These are phyloP conservation scores for Phytophthora syringae DNA, from an alignment of 352 stramenopile genomes.

Conservation along the genomic window DNA sequence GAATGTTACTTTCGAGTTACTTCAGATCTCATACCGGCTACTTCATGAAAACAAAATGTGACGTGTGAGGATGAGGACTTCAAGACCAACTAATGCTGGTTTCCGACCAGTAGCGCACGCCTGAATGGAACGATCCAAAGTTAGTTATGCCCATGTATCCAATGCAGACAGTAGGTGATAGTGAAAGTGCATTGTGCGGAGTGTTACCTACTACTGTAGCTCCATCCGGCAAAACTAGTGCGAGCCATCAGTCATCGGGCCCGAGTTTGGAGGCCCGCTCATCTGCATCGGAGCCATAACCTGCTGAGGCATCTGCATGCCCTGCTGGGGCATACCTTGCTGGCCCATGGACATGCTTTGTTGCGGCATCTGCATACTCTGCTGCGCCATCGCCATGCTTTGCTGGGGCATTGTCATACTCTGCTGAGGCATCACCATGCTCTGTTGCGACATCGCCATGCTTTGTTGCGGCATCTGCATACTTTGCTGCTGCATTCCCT, in stretches of 20 bases:
- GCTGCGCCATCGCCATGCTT: conserved; percentile 29
- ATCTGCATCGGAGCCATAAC: conserved; percentile 41
- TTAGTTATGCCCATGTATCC: background rate
- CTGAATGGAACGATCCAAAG: background rate
- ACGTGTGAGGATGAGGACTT: conserved; percentile 1
- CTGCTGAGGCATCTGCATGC: conserved; percentile 35
- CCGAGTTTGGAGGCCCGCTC: conserved; percentile 30
- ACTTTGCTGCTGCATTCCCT: conserved; percentile 38
- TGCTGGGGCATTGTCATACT: conserved; percentile 36
- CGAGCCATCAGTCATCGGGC: conserved; percentile 23
- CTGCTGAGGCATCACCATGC: conserved; percentile 30
- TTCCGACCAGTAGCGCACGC: no score
- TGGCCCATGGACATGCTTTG: conserved; percentile 35
- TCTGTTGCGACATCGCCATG: conserved; percentile 42
- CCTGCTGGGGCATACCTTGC: conserved; percentile 33
- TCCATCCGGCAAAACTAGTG: conserved; percentile 16
- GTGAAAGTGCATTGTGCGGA: conserved; percentile 15
- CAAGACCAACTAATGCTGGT: no score
- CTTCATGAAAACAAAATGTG: background rate
- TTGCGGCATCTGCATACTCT: conserved; percentile 20
- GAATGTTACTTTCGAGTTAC: conserved; percentile 10
- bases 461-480: conserved; percentile 39
- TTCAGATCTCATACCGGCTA: conserved; percentile 11
- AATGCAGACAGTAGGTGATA: conserved; percentile 1
- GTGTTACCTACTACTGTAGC: conserved; percentile 5